These are phyloP conservation scores for Fraxinus paxiana DNA, from an alignment of 305 asterid genomes.

Conservation along the genomic window DNA sequence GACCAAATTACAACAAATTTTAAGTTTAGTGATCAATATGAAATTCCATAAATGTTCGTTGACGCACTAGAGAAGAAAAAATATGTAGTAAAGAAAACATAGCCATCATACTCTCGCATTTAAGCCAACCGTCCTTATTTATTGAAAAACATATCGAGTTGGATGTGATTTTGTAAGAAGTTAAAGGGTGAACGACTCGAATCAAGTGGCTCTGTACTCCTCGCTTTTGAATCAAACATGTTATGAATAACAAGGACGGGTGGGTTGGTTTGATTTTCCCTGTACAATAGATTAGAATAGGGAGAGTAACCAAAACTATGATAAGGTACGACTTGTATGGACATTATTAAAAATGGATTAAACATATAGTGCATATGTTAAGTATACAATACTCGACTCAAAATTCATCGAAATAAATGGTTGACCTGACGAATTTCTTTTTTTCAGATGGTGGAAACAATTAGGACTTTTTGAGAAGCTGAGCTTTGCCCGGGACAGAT, in stretches of 20 bases:
- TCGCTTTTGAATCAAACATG: background rate
- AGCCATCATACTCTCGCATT: background rate
- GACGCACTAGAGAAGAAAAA: background rate
- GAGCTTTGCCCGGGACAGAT: constrained; percentile 43
- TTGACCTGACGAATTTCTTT: background rate
- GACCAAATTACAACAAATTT: background rate
- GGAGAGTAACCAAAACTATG: background rate
- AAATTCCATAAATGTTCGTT: background rate
- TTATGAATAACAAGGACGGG: background rate
- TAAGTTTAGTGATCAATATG: background rate
- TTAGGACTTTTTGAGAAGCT: constrained; percentile 42
- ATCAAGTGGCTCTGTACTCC: background rate
- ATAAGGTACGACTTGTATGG: background rate
- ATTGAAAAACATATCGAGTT: too few relatives aligned
- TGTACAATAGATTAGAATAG: background rate
- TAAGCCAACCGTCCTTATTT: background rate
- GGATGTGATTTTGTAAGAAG: background rate
- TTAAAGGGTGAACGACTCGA: background rate
- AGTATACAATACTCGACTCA: background rate
- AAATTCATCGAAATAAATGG: background rate
- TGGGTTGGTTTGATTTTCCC: background rate
- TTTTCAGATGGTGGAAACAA: constrained; percentile 50
- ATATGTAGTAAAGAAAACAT: background rate
- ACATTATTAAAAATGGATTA: background rate
- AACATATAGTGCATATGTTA: background rate